These are phyloP conservation scores for Zoysia matrella DNA, from an alignment of 202 grass and related monocot genomes.

Conservation along the genomic window DNA sequence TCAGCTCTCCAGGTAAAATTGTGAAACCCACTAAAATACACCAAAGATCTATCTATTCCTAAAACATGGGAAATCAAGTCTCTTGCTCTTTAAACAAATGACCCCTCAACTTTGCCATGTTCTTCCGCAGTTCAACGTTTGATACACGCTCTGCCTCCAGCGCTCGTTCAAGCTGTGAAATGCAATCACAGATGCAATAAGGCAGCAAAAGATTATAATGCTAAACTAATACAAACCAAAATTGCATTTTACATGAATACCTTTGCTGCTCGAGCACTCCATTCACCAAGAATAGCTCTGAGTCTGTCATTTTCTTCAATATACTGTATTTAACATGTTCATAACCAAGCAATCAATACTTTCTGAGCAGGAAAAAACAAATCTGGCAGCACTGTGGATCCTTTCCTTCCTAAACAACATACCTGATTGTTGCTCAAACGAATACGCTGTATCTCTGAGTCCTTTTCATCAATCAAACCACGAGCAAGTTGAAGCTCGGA, in stretches of 20 bases:
- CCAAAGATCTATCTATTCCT: conserved; percentile 24
- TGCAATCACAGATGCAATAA: conserved; percentile 12
- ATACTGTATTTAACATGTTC: conserved; percentile 61
- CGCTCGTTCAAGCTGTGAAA: conserved; percentile 86
- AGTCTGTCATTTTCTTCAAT: conserved; percentile 97
- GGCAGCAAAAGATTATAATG: neutral
- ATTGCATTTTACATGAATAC: conserved; percentile 46
- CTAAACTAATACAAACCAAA: conserved; percentile 23
- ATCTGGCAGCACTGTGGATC: conserved; percentile 1
- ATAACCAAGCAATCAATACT: conserved; percentile 22
- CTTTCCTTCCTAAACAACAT: conserved; percentile 13
- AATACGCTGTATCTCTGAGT: conserved; percentile 80
- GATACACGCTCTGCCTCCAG: conserved; percentile 80
- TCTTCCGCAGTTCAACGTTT: conserved; percentile 72
- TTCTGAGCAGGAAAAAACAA: conserved; percentile 13
- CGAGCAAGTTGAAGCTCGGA: conserved; percentile 90
- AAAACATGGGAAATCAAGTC: conserved; percentile 27
- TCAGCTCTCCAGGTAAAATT: conserved; percentile 18
- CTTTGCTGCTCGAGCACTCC: conserved; percentile 97
- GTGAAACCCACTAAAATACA: conserved; percentile 12
- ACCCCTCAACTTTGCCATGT: conserved; percentile 47
- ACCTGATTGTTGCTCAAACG: conserved; percentile 87
- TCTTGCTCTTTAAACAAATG: conserved; percentile 45
- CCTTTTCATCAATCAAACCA: conserved; percentile 82
- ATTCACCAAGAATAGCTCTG: conserved; percentile 97